phyloP scores from a whole-genome alignment of 2,329 filamentous ascomycete genomes.

The Verticillium zaregamsianum region DNA sequence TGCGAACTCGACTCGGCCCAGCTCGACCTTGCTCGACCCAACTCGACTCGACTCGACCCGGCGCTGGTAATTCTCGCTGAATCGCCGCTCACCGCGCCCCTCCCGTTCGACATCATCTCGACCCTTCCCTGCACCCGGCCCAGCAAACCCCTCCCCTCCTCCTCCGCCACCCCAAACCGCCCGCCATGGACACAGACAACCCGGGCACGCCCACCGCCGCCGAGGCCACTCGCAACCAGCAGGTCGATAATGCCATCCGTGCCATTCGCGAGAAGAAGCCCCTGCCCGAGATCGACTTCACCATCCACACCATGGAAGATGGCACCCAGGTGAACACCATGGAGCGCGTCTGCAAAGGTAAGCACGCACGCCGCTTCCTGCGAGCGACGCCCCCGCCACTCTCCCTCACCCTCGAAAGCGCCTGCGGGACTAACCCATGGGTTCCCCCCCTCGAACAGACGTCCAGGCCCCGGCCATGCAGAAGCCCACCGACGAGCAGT shows the following conservation, averaged over 20 bases:
- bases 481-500: slow-evolving; percentile 89
- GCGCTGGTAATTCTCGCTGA: slow-evolving; percentile 8
- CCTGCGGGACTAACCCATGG: not conserved
- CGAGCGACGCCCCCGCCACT: not conserved
- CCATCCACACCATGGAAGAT: slow-evolving; percentile 97
- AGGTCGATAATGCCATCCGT: slow-evolving; percentile 85
- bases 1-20: slow-evolving; percentile 7
- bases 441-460: slow-evolving; percentile 49
- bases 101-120: slow-evolving; percentile 2
- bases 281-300: slow-evolving; percentile 96
- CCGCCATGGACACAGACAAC: slow-evolving; percentile 46
- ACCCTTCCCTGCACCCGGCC: slow-evolving; percentile 1
- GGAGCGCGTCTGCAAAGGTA: slow-evolving; percentile 98
- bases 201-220: slow-evolving; percentile 26
- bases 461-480: slow-evolving; percentile 95
- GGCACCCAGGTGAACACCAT: slow-evolving; percentile 89
- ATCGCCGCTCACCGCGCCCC: slow-evolving; percentile 10
- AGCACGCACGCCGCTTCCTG: slow-evolving; percentile 13
- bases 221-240: slow-evolving; percentile 48
- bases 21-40: slow-evolving; percentile 9
- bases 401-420: not conserved
- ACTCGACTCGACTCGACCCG: slow-evolving; percentile 7
- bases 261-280: slow-evolving; percentile 95
- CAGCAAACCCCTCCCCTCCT: not conserved
- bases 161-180: not conserved